A percentile compares a stretch with the other conserved stretches of the same genome.
Evolutionary conservation across 1,284 basidiomycete species (phyloP).

Genomic region (Ganoderma resinaceum): DNA sequence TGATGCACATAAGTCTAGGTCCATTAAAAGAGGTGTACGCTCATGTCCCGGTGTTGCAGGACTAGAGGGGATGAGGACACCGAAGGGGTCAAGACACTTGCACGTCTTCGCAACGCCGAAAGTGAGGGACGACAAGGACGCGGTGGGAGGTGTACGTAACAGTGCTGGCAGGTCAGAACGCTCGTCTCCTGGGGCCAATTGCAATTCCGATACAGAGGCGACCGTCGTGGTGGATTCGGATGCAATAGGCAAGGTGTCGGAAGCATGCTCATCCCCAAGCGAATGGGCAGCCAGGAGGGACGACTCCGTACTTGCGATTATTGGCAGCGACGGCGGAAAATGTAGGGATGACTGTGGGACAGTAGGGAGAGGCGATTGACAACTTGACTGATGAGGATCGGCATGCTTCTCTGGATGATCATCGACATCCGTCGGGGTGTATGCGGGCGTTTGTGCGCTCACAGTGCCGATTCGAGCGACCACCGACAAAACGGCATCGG

Average conservation of each 20-base stretch:
- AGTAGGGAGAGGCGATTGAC: not conserved
- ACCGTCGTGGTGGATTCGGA: not conserved
- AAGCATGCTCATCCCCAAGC: not conserved
- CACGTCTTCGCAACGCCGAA: not conserved
- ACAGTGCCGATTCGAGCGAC: not conserved
- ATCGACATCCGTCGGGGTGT: not conserved
- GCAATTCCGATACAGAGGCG: not conserved
- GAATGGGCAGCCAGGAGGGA: not conserved
- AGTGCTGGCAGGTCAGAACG: not conserved
- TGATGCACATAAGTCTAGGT: not conserved
- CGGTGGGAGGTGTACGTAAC: not conserved
- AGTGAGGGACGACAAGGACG: not conserved
- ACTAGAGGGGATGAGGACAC: not conserved
- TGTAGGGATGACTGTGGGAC: not conserved
- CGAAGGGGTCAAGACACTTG: not conserved
- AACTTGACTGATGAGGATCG: not conserved
- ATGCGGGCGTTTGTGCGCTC: constrained; percentile 1
- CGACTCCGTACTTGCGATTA: not conserved
- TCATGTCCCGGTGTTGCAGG: no score
- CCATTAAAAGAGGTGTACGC: not conserved
- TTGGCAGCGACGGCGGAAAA: not conserved
- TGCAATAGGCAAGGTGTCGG: not conserved
- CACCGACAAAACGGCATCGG: not conserved
- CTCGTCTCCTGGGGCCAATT: not conserved
- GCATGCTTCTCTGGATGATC: not conserved